phyloP scores from a whole-genome alignment of 2,329 filamentous ascomycete genomes.

The Botrytis fabae region DNA sequence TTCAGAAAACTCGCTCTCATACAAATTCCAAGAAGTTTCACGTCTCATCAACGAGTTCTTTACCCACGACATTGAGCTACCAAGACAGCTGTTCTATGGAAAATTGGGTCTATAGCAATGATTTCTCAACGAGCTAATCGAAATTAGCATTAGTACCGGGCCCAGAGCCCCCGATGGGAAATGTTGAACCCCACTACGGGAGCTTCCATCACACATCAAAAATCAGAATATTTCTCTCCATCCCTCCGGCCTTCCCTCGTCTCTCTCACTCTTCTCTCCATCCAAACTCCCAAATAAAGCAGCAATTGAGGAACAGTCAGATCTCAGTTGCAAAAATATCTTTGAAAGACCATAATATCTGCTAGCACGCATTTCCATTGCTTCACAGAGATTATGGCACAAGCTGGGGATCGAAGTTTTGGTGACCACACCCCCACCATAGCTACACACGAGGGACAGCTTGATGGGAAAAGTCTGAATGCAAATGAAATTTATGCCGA shows the following conservation, averaged over 20 bases:
- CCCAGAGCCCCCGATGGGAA: slow-evolving; percentile 8
- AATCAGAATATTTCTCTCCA: slow-evolving; percentile 4
- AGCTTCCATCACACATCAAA: slow-evolving; percentile 9
- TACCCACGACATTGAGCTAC: not conserved
- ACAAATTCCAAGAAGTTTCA: not conserved
- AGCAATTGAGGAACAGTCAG: slow-evolving; percentile 8
- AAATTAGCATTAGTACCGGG: slow-evolving; percentile 17
- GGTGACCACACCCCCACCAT: slow-evolving; percentile 23
- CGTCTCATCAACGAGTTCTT: slow-evolving; percentile 1
- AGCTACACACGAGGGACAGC: slow-evolving; percentile 4
- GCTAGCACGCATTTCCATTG: slow-evolving; percentile 40
- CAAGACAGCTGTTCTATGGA: slow-evolving; percentile 6
- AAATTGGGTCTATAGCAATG: slow-evolving; percentile 15
- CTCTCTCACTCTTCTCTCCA: not conserved
- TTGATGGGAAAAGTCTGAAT: slow-evolving; percentile 19
- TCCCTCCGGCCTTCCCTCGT: not conserved
- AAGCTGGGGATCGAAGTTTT: slow-evolving; percentile 28
- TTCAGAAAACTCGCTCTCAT: not conserved
- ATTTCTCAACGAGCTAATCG: slow-evolving; percentile 8
- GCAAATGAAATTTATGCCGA: slow-evolving; percentile 14
- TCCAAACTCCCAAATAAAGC: not conserved
- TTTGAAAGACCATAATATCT: slow-evolving; percentile 25
- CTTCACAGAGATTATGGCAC: slow-evolving; percentile 36
- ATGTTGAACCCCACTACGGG: slow-evolving; percentile 19
- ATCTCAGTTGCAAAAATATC: not conserved